Conservation (phyloP, 805 yeast species). For the Monosporozyma aquatica region DNA sequence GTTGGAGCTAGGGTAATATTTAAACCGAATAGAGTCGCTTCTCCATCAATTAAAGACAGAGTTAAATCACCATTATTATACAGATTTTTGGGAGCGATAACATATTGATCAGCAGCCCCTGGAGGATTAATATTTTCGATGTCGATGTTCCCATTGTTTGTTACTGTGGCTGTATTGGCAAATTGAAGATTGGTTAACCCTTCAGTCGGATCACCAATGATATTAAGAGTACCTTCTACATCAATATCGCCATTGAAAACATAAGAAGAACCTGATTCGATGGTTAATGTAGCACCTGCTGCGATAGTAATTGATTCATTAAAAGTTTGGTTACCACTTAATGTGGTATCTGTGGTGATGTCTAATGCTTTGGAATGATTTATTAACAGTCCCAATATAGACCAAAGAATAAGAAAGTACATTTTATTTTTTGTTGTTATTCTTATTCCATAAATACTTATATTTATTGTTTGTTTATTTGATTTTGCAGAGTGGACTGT, state of each 20-base stretch:
- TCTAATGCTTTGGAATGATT: background rate
- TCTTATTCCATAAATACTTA: too few species aligned
- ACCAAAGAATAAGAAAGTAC: background rate
- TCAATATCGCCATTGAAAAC: constrained; percentile 1
- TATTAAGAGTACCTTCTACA: background rate
- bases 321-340: constrained; percentile 2
- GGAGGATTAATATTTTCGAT: background rate
- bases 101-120: background rate
- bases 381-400: background rate
- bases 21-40: background rate
- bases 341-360: background rate
- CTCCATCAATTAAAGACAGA: background rate
- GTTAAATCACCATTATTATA: constrained; percentile 3
- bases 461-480: too few species aligned
- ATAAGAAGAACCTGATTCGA: background rate
- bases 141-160: background rate
- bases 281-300: background rate
- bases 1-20: constrained; percentile 2
- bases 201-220: background rate
- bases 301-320: background rate
- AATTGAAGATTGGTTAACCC: background rate
- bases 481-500: too few species aligned
- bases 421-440: background rate
- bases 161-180: background rate
- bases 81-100: background rate